Conservation (phyloP, 768 basidiomycete genomes). For the Lactarius evosmus region DNA sequence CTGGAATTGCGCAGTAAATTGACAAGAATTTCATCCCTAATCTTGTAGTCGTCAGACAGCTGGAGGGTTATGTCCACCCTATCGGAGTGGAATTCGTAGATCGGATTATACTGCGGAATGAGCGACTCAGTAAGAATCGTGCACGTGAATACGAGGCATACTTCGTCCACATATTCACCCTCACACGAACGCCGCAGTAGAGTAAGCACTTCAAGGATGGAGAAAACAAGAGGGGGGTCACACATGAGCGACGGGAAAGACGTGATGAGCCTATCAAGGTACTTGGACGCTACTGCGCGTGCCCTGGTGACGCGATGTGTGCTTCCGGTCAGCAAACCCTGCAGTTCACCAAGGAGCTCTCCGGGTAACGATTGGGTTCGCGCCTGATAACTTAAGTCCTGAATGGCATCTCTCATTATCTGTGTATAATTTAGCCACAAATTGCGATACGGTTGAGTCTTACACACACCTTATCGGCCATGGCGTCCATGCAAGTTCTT, state of each 20-base stretch:
- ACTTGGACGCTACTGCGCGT: conserved; percentile 77
- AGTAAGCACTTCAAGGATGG: conserved; percentile 89
- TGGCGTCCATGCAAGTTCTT: conserved; percentile 74
- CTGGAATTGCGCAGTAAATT: conserved; percentile 71
- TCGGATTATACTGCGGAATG: conserved; percentile 75
- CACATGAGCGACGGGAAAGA: conserved; percentile 96
- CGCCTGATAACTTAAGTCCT: conserved; percentile 68
- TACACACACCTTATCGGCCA: conserved; percentile 74
- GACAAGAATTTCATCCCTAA: conserved; percentile 79
- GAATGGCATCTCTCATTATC: conserved; percentile 77
- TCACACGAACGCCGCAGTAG: conserved; percentile 84
- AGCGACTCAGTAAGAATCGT: neutral
- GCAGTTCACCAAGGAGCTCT: conserved; percentile 68
- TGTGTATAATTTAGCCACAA: conserved; percentile 33
- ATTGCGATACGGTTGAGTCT: neutral
- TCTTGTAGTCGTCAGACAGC: conserved; percentile 80
- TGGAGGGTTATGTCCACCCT: conserved; percentile 70
- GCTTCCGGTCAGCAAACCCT: conserved; percentile 68
- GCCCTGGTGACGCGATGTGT: conserved; percentile 82
- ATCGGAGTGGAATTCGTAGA: conserved; percentile 78
- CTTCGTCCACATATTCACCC: conserved; percentile 90
- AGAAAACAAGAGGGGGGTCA: conserved; percentile 79
- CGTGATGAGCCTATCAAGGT: conserved; percentile 78
- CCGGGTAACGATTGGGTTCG: conserved; percentile 75
- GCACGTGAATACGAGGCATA: conserved; percentile 34